A percentile compares a stretch with the other conserved stretches of the same genome.
Conservation (phyloP, 306 rosid genomes). For the Ormosia emarginata region DNA sequence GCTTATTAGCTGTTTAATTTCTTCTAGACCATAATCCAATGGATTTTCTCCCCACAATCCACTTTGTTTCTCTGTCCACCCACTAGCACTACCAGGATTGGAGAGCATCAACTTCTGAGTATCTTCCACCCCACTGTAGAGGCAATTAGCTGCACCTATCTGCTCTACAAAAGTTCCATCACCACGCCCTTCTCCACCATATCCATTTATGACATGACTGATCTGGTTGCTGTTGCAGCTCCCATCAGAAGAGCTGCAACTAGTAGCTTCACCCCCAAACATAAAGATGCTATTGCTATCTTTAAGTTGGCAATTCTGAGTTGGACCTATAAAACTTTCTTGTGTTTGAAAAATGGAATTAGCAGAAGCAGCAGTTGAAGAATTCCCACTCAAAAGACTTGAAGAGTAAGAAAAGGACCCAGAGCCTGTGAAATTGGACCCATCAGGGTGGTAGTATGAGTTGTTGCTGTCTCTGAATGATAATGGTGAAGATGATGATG, state of each 20-base stretch:
- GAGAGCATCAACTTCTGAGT: conserved; percentile 31
- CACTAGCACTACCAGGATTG: conserved; percentile 12
- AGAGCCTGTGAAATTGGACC: conserved; percentile 26
- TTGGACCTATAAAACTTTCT: conserved; percentile 39
- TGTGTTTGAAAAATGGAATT: conserved; percentile 35
- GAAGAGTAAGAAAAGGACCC: conserved; percentile 42
- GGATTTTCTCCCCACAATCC: conserved; percentile 49
- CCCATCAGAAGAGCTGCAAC: conserved; percentile 70
- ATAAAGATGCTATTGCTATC: conserved; percentile 17
- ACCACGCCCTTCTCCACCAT: background rate
- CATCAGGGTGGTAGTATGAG: conserved; percentile 9
- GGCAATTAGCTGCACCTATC: conserved; percentile 16
- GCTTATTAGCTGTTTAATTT: conserved; percentile 62
- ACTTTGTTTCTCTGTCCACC: conserved; percentile 28
- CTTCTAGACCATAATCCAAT: conserved; percentile 63
- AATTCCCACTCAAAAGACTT: conserved; percentile 35
- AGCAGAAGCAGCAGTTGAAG: conserved; percentile 26
- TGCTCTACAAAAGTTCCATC: conserved; percentile 21
- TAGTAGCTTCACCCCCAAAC: conserved; percentile 52
- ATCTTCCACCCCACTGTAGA: conserved; percentile 36
- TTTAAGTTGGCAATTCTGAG: conserved; percentile 30
- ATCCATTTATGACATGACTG: conserved; percentile 24
- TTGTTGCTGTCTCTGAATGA: conserved; percentile 33
- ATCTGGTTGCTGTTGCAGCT: conserved; percentile 36
- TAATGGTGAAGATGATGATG: conserved; percentile 32